These are phyloP conservation scores for Aspergillus sclerotioniger DNA, from an alignment of 495 filamentous ascomycete genomes.

Conservation along the genomic window DNA sequence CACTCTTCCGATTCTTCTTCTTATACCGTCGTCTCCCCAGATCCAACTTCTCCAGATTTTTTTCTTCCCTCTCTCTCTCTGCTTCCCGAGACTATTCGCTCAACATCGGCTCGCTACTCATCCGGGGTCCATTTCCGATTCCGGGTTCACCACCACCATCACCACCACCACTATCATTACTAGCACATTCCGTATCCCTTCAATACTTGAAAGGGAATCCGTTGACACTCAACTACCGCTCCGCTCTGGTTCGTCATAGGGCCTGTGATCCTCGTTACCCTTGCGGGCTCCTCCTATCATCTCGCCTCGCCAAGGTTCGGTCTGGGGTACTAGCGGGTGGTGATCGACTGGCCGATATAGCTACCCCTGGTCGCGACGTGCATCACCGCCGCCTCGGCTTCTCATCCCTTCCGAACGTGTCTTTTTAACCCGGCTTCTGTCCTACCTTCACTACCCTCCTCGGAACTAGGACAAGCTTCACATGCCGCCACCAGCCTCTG, in stretches of 20 bases:
- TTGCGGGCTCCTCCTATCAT: constrained; percentile 12
- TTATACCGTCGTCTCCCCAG: constrained; percentile 31
- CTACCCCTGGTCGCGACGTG: constrained; percentile 25
- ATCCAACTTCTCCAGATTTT: constrained; percentile 30
- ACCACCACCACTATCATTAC: constrained; percentile 4
- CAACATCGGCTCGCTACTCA: constrained; percentile 14
- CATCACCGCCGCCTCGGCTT: constrained; percentile 26
- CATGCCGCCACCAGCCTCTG: constrained; percentile 71
- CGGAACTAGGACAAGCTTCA: constrained; percentile 41
- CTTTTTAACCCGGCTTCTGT: constrained; percentile 23
- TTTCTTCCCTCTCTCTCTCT: constrained; percentile 15
- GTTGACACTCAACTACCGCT: neutral
- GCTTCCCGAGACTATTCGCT: constrained; percentile 14
- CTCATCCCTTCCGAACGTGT: constrained; percentile 14
- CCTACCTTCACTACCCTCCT: constrained; percentile 20
- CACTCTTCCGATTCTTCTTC: constrained; percentile 18
- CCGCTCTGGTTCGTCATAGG: constrained; percentile 3
- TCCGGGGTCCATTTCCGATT: constrained; percentile 12
- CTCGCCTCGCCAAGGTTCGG: constrained; percentile 14
- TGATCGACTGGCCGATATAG: constrained; percentile 35
- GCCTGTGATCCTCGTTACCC: constrained; percentile 12
- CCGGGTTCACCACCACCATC: constrained; percentile 11
- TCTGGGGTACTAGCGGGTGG: constrained; percentile 25
- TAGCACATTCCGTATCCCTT: constrained; percentile 12
- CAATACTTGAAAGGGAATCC: constrained; percentile 10